Base-by-base conservation (phyloP, 345 rosid genomes). In the Aegle marmelos region DNA sequence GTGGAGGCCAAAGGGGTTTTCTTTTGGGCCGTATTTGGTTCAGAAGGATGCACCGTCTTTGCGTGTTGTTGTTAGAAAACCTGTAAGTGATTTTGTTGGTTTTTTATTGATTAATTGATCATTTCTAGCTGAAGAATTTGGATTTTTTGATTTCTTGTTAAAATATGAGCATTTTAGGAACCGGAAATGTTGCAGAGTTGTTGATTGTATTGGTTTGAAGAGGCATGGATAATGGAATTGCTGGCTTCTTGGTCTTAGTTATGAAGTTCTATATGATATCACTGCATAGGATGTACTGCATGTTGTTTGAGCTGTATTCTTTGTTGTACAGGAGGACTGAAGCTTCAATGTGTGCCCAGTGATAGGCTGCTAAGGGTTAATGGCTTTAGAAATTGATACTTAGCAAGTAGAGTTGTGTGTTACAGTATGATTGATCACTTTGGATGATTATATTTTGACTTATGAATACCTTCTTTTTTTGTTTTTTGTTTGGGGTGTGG, bases 1-100 rank as follows among this genome's bases (percentile, higher is more conserved):
- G 24, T 48, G 79, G 98, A 83, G 76, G 86, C 98, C 98, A 13
- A 85, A 82, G 83, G 91, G 86, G 91, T 83, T 92, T 31, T 87
- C 84, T 72, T 95, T 93, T 80, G 79, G 84, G 70, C 68, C 85
- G 25, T 93, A 88, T 83, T 64, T 58, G 54, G 75, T 78, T 1
- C 79, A 53, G 66, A 83, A 72, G 22, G 87, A 34, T 37, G 59
- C 88, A 50, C 79, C 85, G 79, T 86, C 69, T 75, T 86, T 85
- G 83, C 86, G 86, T 30, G 87, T 89, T 66, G 77, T 80, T 50
- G 92, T 88, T 56, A 88, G 90, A 87, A 91, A 85, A 82, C 83
- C 98, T 75, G 98, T 95, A 68, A 86, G 98, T 85, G 34, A 37
- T 86, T 53, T 24, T 36, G 10, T 33, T 10, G 22, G 57, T 54